Conservation (phyloP, 2,329 filamentous ascomycete genomes). For the Ascosphaera apis region DNA sequence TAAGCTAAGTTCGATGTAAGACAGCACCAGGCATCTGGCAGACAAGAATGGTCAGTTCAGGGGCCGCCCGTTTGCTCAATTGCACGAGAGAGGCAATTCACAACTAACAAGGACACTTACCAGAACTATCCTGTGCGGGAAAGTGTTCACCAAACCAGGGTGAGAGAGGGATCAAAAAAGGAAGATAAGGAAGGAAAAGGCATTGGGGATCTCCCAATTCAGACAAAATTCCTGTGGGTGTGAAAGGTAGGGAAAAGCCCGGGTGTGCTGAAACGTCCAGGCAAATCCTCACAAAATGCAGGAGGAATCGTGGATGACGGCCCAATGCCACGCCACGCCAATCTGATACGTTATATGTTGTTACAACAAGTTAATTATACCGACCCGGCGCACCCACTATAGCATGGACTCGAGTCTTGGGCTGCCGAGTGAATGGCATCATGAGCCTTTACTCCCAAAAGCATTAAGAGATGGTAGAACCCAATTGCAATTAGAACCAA, state of each 20-base stretch:
- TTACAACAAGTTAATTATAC: too few relatives aligned
- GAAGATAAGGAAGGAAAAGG: slow-evolving; percentile 1
- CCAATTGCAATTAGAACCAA: too few relatives aligned
- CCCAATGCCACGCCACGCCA: background rate
- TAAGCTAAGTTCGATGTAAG: too few relatives aligned
- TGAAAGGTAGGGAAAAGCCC: slow-evolving; percentile 3
- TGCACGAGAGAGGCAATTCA: slow-evolving; percentile 5
- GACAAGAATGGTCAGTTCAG: too few relatives aligned
- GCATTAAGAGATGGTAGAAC: too few relatives aligned
- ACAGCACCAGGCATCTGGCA: too few relatives aligned
- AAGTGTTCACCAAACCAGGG: slow-evolving; percentile 8
- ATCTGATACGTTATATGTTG: background rate
- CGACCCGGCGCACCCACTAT: too few relatives aligned
- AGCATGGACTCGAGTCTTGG: too few relatives aligned
- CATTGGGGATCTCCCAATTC: background rate
- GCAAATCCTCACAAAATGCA: slow-evolving; percentile 1
- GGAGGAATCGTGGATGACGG: slow-evolving; percentile 1
- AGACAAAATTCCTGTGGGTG: too few relatives aligned
- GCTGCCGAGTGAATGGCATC: too few relatives aligned
- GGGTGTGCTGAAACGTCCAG: slow-evolving; percentile 1
- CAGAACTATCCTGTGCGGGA: slow-evolving; percentile 3
- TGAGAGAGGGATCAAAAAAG: slow-evolving; percentile 4
- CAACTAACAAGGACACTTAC: slow-evolving; percentile 3
- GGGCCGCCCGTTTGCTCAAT: too few relatives aligned
- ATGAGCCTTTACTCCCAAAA: too few relatives aligned